Conservation (phyloP, 1,284 basidiomycete species). For the Rhodotorula sp. region DNA sequence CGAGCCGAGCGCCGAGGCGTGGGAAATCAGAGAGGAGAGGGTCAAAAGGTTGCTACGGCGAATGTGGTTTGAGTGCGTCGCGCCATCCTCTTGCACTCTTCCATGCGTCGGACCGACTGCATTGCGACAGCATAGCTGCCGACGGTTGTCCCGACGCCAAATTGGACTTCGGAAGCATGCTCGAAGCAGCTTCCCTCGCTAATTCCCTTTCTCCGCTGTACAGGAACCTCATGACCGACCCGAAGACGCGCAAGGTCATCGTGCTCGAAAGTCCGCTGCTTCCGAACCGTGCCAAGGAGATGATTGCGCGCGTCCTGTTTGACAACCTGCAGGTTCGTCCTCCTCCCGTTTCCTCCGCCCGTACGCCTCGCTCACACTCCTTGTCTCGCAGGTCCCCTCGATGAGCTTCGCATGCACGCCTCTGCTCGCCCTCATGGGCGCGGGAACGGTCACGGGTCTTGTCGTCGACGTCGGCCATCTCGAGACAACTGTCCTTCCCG, state of each 20-base stretch:
- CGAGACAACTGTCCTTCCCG: conserved; percentile 83
- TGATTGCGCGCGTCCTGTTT: conserved; percentile 81
- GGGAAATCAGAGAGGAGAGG: conserved; percentile 56
- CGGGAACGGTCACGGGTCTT: conserved; percentile 85
- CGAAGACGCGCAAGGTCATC: conserved; percentile 89
- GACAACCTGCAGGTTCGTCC: conserved; percentile 77
- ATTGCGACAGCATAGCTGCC: too few species aligned
- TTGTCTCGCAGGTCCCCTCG: conserved; percentile 69
- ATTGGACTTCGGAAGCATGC: too few species aligned
- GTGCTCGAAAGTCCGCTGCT: conserved; percentile 85
- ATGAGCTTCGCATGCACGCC: conserved; percentile 89
- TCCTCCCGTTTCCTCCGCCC: background rate
- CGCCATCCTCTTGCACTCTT: background rate
- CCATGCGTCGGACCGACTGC: too few species aligned
- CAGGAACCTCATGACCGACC: conserved; percentile 87
- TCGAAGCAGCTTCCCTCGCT: background rate
- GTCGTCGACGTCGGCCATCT: conserved; percentile 90
- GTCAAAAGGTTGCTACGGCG: conserved; percentile 69
- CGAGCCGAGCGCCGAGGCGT: conserved; percentile 28
- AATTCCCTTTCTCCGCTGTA: background rate
- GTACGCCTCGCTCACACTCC: background rate
- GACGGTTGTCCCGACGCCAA: too few species aligned
- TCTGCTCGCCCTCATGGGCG: conserved; percentile 76
- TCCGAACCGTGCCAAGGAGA: conserved; percentile 81
- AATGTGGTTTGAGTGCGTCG: conserved; percentile 79